Base-by-base conservation (phyloP, 257 asterid species). In the Solanum dulcamara region DNA sequence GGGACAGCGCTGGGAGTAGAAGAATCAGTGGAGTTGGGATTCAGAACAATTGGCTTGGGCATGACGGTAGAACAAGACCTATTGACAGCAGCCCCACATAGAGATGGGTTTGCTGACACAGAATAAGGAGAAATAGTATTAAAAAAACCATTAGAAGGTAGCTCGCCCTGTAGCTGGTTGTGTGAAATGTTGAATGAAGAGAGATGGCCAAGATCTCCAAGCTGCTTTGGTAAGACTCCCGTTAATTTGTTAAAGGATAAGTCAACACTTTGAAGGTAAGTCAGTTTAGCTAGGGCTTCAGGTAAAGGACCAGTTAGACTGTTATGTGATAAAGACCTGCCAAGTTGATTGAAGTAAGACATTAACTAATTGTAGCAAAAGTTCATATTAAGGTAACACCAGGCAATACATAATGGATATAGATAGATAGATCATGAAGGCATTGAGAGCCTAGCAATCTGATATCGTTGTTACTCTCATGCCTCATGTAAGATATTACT, bases 21-120 rank as follows among this genome's bases (percentile, higher is more conserved):
- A 57, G 94, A 90, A 85, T 92, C 94, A 7, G 97, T 86, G 1
- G 98, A 92, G 90, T 92, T 93, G 46, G 99, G 99, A 86, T 94
- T 92, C 5, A 95, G 94, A 22, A 95, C 99, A n/a, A 95, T 92
- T 30, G 99, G 99, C 85, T 95, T 95, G 80, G 99, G 99, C 80
- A 94, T 94, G 84, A 93, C 93, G 0, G 92, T 88, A 6, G 90
- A 90, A 87, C 99, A 95, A 64, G 86, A 91, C 85, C 87, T 88
- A 28, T 95, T 92, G 86, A 92, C 93, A 53, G 91, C 90, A 5
- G 96, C 91, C 81, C 98, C 99, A 86, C 99, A 95, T 72, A 95
- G 92, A 26, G 91, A 92, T 3, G 99, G 98, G 83, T 94, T 95
- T 12, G 88, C 97, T 0, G 85, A 88, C 57, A 95, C 93, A 0